Evolutionary conservation across 805 yeast species (phyloP), one percentile per base, ranked within the genome.

Genomic region (Komagataella phaffii): DNA sequence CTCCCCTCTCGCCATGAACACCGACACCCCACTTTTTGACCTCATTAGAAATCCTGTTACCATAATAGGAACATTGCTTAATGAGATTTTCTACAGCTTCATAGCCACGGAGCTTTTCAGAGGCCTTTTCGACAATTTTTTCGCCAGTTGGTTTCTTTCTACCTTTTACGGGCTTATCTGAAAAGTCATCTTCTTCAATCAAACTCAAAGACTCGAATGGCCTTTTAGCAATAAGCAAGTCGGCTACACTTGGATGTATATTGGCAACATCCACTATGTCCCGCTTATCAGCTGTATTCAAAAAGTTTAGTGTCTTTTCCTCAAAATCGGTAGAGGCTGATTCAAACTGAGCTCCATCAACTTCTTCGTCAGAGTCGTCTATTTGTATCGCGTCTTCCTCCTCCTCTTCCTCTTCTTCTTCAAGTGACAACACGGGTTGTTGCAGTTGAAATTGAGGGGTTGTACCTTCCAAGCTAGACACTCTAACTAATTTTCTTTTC

Each of bases 31-130:
- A 91, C 54, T 77, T 74, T 49, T 71, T 72, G 68, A 93, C 87
- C 55, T 87, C 93, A 10, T 68, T 64, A 4, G 88, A 74, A 53
- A 93, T 88, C 6, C 72, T 64, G 14, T 74, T 71, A 52, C 97
- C 96, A 57, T 85, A 83, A 17, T 78, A 76, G 7, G 89, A 80
- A 69, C 99, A 93, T 57, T 81, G 78, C 53, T 80, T 80, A 55
- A 93, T 88, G 57, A 93, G 71, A n/a, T 95, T 84, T 59, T 91
- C 98, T 47, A 93, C 96, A 0, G 99, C 98, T 55, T 82, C 83
- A 64, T 93, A 93, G 4, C 98, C 98, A 59, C 81, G 79, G 55
- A 93, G 72, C 14, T 88, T 83, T 55, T 75, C 70, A 48, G 77
- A 77, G 3, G 90, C 77, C 45, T 78, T 83, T 56, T 84, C 91